Evolutionary conservation across 257 asterid genomes (phyloP).

Genomic region (Handroanthus guayacan): DNA sequence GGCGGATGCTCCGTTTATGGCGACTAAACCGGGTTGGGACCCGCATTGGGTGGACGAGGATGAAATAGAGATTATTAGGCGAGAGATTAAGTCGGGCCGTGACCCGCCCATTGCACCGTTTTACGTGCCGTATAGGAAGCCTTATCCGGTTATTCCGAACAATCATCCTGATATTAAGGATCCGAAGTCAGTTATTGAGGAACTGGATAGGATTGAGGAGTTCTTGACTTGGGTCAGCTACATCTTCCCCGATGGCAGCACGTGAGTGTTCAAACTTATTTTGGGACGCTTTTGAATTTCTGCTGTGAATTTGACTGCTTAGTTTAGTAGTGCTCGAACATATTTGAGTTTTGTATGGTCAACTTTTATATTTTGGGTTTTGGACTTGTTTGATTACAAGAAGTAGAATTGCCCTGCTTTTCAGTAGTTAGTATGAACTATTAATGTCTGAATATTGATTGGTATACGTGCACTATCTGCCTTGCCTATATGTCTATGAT

Average conservation of each 20-base stretch:
- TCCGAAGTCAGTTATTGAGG: conserved; percentile 84
- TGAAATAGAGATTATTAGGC: conserved; percentile 50
- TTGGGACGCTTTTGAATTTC: not conserved
- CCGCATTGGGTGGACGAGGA: conserved; percentile 74
- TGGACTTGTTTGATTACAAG: not conserved
- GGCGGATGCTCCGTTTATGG: conserved; percentile 83
- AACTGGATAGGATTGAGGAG: conserved; percentile 97
- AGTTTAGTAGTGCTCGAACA: not conserved
- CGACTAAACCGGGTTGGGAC: conserved; percentile 94
- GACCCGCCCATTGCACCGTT: conserved; percentile 94
- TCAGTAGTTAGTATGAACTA: not conserved
- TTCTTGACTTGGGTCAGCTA: conserved; percentile 94
- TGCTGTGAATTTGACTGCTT: not conserved
- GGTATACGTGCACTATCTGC: not conserved
- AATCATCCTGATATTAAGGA: conserved; percentile 56
- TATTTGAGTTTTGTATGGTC: not conserved
- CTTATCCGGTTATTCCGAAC: conserved; percentile 77
- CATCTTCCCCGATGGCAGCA: conserved; percentile 85
- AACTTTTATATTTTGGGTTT: not conserved
- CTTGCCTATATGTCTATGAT: conserved; percentile 8
- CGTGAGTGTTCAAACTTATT: conserved; percentile 62
- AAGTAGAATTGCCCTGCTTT: conserved; percentile 23
- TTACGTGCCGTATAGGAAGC: conserved; percentile 87
- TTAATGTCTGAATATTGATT: not conserved
- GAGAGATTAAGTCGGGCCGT: conserved; percentile 62